Base-by-base conservation (phyloP, 306 rosid genomes). In the Oemleria cerasiformis region DNA sequence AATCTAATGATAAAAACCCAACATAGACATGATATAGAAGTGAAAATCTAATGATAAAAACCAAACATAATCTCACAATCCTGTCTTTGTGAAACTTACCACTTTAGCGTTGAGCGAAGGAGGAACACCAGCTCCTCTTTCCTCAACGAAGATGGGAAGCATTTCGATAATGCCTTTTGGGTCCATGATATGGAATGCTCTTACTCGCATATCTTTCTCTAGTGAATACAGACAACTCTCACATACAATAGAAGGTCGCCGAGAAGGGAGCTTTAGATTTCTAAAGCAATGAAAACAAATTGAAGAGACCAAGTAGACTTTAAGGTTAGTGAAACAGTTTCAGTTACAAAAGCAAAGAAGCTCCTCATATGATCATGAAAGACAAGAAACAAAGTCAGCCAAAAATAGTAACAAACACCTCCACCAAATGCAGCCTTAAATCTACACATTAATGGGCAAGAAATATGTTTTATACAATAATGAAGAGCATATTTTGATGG, bases 101-200 rank as follows among this genome's bases (percentile, higher is more conserved):
- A 8, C 19, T 30, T 75, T 65, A 75, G 47, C 71, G 59, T 82
- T 67, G 64, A 87, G 85, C 14, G 83, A 69, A 62, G 81, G 83
- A 77, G 88, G 87, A 71, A 64, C 62, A 70, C 82, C 90, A 8
- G 89, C 88, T 57, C 82, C 86, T 87, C 85, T 86, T 82, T 89
- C 91, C 80, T 94, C 99, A 7, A 94, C 88, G 84, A 94, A 94
- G 81, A 94, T 2, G 39, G 88, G 75, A 74, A 86, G 84, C 99
- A 94, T 94, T 72, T 94, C 96, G 14, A 84, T 17, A 49, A 84
- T 76, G 79, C 99, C 99, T 76, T 79, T 85, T 73, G 99, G 99
- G 75, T 94, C 95, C 88, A 94, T 84, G 79, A 91, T 84, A 65
- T 91, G 97, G 77, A 94, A 94, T 57, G 96, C 97, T 82, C 99